Evolutionary conservation across 2,329 filamentous ascomycete species (phyloP), one percentile per base, ranked within the genome.

Genomic region (Madurella mycetomatis): DNA sequence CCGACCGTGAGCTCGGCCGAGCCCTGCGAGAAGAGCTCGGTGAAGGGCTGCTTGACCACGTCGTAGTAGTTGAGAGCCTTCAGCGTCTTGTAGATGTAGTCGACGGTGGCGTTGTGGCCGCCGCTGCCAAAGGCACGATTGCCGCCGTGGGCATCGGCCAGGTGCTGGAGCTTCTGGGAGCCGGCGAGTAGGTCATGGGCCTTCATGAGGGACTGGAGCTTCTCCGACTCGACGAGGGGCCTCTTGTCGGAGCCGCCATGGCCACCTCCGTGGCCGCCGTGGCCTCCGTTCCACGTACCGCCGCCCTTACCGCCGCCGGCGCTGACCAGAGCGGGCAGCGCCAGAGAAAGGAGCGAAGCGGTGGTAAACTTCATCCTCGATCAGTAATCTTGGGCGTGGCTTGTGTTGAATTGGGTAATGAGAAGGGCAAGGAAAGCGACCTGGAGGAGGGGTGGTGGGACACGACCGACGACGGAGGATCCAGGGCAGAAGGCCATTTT

Each of bases 71-170:
- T 67, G 31, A 68, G 65, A 7, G 64, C 60, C 42, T 62, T 64
- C 30, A 77, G 67, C 18, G 70, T 69, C 50, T 74, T 65, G 65
- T 70, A 71, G 53, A 77, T 64, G 59, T 67, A 78, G 64, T 76
- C 72, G 49, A 77, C 69, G 5, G 74, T 78, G 50, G 70, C 69
- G 52, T 76, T 75, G 67, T 77, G 75, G 50, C 76, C 75, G 34
- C 62, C 64, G 53, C 72, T 68, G 43, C 73, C 74, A 50, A 77
- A 76, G 47, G 68, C 72, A 31, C 75, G 74, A 62, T 72, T 76
- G 42, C 71, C 69, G 32, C 63, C 70, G 52, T 76, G 67, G 34
- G 70, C 69, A 25, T 72, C 66, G 18, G 76, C 74, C 47, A 78
- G 67, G 58, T 71, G 68, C 60, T 76, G 70, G 1, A 79, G 71